phyloP scores from a whole-genome alignment of 2,329 filamentous ascomycete species.

The Colletotrichum theobromicola region DNA sequence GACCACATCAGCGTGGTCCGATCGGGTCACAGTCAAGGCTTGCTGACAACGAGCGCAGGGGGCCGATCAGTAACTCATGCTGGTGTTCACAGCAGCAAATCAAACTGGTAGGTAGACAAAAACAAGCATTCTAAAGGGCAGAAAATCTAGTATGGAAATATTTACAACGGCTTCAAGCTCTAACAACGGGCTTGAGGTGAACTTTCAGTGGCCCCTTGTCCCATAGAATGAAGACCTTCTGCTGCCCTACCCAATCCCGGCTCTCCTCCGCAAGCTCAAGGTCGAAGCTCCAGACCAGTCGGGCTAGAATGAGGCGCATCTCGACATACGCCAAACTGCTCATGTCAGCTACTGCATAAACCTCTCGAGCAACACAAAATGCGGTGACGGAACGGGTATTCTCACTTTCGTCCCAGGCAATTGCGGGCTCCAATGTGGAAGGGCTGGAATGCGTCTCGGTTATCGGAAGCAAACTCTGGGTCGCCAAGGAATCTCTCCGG shows the following conservation, averaged over 20 bases:
- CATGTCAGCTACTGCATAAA: background rate
- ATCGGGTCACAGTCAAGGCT: background rate
- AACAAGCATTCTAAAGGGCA: background rate
- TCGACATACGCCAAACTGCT: constrained; percentile 52
- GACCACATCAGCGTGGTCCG: background rate
- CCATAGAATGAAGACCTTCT: constrained; percentile 44
- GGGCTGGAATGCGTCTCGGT: constrained; percentile 47
- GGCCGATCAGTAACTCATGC: background rate
- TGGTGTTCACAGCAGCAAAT: background rate
- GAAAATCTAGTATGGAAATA: background rate
- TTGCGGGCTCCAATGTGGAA: constrained; percentile 33
- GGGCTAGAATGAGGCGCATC: constrained; percentile 52
- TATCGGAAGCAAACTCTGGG: constrained; percentile 28
- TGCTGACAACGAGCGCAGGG: background rate
- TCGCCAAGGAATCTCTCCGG: constrained; percentile 4
- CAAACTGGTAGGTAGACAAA: accelerated
- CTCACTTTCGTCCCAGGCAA: background rate
- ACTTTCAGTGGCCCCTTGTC: constrained; percentile 1
- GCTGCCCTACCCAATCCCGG: constrained; percentile 39
- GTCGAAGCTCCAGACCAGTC: constrained; percentile 55
- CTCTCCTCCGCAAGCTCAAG: constrained; percentile 42
- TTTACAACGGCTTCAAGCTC: background rate
- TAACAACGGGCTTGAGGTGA: background rate
- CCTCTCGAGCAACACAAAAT: accelerated
- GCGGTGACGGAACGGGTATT: background rate